Conservation (phyloP, 2,329 filamentous ascomycete species). For the Stagonosporopsis rhizophila region DNA sequence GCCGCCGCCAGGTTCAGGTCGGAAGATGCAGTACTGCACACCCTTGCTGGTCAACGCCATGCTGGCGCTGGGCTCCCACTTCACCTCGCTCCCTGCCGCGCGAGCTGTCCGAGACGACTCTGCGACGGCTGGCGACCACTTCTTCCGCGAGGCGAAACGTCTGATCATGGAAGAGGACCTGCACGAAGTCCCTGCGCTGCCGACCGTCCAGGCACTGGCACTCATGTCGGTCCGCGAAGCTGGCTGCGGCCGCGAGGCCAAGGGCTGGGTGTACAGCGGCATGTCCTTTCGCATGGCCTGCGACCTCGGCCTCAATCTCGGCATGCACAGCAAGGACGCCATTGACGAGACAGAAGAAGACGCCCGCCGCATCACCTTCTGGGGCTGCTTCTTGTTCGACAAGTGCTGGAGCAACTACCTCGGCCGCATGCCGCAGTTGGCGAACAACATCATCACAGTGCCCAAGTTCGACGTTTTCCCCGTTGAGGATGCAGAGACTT, state of each 20-base stretch:
- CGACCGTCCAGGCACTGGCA: conserved; percentile 90
- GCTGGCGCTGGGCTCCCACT: conserved; percentile 91
- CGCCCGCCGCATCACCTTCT: conserved; percentile 89
- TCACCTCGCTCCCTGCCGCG: conserved; percentile 78
- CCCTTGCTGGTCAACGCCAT: conserved; percentile 91
- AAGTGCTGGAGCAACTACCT: conserved; percentile 99
- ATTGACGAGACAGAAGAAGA: conserved; percentile 86
- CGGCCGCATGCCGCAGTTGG: conserved; percentile 86
- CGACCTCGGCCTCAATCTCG: conserved; percentile 88
- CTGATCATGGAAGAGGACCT: conserved; percentile 90
- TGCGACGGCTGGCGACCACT: conserved; percentile 91
- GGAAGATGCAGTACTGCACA: conserved; percentile 79
- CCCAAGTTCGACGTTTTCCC: conserved; percentile 92
- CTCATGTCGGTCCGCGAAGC: conserved; percentile 97
- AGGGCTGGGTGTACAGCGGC: conserved; percentile 97
- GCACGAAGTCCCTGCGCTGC: conserved; percentile 85
- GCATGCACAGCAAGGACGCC: conserved; percentile 62
- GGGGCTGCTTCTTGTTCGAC: conserved; percentile 98
- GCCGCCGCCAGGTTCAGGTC: conserved; percentile 56
- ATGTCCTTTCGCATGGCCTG: conserved; percentile 99
- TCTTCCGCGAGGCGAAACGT: conserved; percentile 91
- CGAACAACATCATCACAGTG: conserved; percentile 79
- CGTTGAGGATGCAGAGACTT: conserved; percentile 81
- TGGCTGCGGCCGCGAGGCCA: conserved; percentile 90
- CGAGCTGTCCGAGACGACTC: conserved; percentile 75